Conservation (phyloP, 225 moss, liverwort and hornwort species). For the Bryum argenteum region DNA sequence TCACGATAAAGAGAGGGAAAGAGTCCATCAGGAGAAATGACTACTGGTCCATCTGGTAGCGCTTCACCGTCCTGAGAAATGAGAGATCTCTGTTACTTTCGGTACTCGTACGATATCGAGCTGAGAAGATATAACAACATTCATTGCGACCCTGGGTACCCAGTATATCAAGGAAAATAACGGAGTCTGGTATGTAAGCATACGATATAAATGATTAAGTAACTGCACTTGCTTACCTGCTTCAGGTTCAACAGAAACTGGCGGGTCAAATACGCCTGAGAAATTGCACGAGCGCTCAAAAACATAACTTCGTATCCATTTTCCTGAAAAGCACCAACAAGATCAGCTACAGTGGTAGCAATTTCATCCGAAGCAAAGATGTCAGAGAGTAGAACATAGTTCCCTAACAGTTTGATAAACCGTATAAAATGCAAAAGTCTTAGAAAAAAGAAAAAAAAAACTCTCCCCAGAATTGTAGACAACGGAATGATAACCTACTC, state of each 20-base stretch:
- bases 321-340: slow-evolving; percentile 55
- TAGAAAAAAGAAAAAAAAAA: background rate
- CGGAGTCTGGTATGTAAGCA: background rate
- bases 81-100: slow-evolving; percentile 11
- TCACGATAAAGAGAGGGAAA: slow-evolving; percentile 99
- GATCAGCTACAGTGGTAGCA: slow-evolving; percentile 22
- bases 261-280: slow-evolving; percentile 91
- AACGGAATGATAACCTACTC: background rate
- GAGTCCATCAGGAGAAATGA: slow-evolving; percentile 96
- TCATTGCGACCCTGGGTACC: background rate
- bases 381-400: slow-evolving; percentile 4
- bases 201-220: background rate
- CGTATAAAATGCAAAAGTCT: background rate
- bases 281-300: slow-evolving; percentile 97
- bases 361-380: background rate
- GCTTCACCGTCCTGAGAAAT: slow-evolving; percentile 85
- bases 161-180: background rate
- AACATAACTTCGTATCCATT: slow-evolving; percentile 98
- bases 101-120: background rate
- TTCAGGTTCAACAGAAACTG: slow-evolving; percentile 89
- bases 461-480: background rate
- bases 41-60: slow-evolving; percentile 96
- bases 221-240: slow-evolving; percentile 61
- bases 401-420: background rate
- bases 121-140: slow-evolving; percentile 5